phyloP scores from a whole-genome alignment of 768 basidiomycete genomes.

The Agrocybe pediades region DNA sequence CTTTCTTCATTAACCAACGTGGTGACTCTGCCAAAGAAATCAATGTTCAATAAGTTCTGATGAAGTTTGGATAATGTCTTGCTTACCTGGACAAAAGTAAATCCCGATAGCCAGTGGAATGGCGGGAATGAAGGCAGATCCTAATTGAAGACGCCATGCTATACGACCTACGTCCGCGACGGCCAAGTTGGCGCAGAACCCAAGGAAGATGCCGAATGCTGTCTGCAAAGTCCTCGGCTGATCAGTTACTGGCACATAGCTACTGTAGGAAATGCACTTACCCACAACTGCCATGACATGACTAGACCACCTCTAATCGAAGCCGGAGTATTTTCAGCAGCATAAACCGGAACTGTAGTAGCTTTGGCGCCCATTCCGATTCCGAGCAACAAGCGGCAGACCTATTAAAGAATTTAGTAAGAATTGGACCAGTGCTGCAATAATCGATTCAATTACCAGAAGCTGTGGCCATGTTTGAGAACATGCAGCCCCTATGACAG shows the following conservation, averaged over 20 bases:
- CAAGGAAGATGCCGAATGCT: conserved; percentile 77
- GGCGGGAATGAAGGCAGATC: conserved; percentile 64
- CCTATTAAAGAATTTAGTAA: conserved; percentile 14
- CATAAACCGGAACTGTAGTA: conserved; percentile 57
- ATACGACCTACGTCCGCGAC: conserved; percentile 55
- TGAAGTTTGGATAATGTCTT: not conserved
- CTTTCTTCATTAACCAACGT: conserved; percentile 80
- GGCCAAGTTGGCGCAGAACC: conserved; percentile 61
- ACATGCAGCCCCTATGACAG: conserved; percentile 46
- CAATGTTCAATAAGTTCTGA: conserved; percentile 16
- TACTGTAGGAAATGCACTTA: conserved; percentile 17
- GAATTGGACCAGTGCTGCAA: not conserved
- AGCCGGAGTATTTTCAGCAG: conserved; percentile 74
- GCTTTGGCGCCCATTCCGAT: conserved; percentile 63
- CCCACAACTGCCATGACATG: conserved; percentile 90
- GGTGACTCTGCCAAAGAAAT: conserved; percentile 56
- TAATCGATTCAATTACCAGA: conserved; percentile 27
- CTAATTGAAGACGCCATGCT: conserved; percentile 79
- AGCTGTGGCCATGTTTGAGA: conserved; percentile 51
- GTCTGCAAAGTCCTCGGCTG: conserved; percentile 34
- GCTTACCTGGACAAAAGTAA: conserved; percentile 51
- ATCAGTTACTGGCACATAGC: not conserved
- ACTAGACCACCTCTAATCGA: conserved; percentile 81
- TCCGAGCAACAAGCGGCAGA: conserved; percentile 56
- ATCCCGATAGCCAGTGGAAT: conserved; percentile 42